A percentile compares a stretch with the other conserved stretches of the same genome.
Conservation (phyloP, 495 filamentous ascomycete species). For the Tuber brumale region DNA sequence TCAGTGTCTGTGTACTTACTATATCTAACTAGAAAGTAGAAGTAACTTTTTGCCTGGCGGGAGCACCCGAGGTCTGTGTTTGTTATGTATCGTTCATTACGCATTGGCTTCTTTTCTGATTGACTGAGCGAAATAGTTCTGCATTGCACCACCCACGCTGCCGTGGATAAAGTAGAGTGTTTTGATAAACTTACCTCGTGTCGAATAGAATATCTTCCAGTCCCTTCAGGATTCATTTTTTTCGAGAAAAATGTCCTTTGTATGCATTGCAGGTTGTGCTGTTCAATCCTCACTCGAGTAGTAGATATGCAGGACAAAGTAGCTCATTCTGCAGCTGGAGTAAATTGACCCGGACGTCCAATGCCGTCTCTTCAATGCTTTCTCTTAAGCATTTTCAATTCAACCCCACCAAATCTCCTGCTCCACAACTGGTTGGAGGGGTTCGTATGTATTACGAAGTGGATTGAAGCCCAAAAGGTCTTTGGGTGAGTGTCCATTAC, state of each 20-base stretch:
- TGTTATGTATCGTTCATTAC: neutral
- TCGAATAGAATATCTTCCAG: neutral
- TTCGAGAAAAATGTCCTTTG: neutral
- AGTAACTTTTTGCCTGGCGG: neutral
- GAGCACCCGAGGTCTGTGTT: neutral
- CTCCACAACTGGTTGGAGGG: neutral
- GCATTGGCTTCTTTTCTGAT: neutral
- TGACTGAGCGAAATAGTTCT: neutral
- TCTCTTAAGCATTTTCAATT: neutral
- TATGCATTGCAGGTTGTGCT: neutral
- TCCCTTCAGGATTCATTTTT: neutral
- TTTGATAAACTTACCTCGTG: neutral
- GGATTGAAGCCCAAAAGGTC: neutral
- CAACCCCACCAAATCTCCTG: neutral
- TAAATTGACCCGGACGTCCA: neutral
- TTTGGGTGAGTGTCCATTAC: neutral
- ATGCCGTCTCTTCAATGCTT: neutral
- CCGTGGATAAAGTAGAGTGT: neutral
- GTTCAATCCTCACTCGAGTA: neutral
- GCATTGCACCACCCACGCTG: neutral
- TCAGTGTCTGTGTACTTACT: neutral
- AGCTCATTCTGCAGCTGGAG: conserved; percentile 2
- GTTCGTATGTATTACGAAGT: conserved; percentile 5
- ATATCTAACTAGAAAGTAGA: neutral
- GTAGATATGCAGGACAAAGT: neutral